Evolutionary conservation across 805 yeast species (phyloP).

Genomic region (Debaryomyces castellii): DNA sequence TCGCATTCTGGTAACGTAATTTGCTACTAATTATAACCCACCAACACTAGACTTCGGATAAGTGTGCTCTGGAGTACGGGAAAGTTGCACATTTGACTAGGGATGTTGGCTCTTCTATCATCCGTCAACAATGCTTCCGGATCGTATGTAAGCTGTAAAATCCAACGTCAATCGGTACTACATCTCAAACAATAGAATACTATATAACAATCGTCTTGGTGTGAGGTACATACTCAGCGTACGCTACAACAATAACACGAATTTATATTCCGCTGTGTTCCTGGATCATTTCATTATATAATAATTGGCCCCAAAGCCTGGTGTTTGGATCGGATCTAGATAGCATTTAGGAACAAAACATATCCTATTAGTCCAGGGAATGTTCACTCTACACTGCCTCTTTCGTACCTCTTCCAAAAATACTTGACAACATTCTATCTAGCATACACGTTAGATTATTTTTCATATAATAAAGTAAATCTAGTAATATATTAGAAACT

Average conservation of each 20-base stretch:
- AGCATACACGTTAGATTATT: not conserved
- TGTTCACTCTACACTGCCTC: not conserved
- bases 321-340: not conserved
- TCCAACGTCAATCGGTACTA: not conserved
- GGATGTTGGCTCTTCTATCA: too few species aligned
- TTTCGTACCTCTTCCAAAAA: not conserved
- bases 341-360: not conserved
- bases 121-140: not conserved
- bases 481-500: not conserved
- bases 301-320: not conserved
- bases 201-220: not conserved
- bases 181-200: not conserved
- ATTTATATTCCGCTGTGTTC: not conserved
- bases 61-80: too few species aligned
- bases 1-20: too few species aligned
- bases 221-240: not conserved
- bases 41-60: too few species aligned
- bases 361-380: not conserved
- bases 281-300: not conserved
- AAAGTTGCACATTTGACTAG: too few species aligned
- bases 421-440: not conserved
- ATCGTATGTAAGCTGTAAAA: not conserved
- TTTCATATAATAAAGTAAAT: too few species aligned
- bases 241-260: not conserved
- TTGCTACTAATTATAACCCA: too few species aligned